Conservation (phyloP, 1,284 basidiomycete species). For the Schizophyllum commune region DNA sequence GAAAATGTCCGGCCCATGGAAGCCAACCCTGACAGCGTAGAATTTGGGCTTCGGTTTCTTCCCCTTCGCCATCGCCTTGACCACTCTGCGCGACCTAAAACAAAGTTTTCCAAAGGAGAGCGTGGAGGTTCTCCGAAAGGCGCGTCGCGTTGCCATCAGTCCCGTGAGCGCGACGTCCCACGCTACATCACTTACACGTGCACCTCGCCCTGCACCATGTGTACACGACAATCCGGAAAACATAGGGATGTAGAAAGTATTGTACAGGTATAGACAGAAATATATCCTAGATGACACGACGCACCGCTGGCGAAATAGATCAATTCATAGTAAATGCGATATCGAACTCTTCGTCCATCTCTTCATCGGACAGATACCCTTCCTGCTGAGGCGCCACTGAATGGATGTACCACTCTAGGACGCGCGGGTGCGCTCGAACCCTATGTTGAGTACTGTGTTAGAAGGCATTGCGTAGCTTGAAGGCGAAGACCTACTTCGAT, state of each 20-base stretch:
- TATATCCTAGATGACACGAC: no score
- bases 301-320: no score
- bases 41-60: constrained; percentile 13
- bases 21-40: constrained; percentile 50
- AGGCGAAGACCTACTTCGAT: constrained; percentile 44
- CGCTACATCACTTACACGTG: no score
- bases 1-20: constrained; percentile 46
- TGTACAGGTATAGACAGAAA: no score
- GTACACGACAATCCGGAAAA: no score
- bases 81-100: neutral
- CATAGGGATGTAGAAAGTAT: no score
- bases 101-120: neutral
- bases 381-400: constrained; percentile 4
- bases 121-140: neutral
- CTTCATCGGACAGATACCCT: constrained; percentile 12
- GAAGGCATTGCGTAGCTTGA: neutral
- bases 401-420: constrained; percentile 28
- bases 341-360: constrained; percentile 18
- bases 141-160: neutral
- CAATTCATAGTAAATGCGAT: constrained; percentile 3
- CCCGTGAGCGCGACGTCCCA: neutral
- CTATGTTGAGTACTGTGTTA: constrained; percentile 17
- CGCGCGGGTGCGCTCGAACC: constrained; percentile 37
- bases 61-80: neutral
- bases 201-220: no score